phyloP scores from a whole-genome alignment of 257 asterid species.

The Fraxinus anomala region DNA sequence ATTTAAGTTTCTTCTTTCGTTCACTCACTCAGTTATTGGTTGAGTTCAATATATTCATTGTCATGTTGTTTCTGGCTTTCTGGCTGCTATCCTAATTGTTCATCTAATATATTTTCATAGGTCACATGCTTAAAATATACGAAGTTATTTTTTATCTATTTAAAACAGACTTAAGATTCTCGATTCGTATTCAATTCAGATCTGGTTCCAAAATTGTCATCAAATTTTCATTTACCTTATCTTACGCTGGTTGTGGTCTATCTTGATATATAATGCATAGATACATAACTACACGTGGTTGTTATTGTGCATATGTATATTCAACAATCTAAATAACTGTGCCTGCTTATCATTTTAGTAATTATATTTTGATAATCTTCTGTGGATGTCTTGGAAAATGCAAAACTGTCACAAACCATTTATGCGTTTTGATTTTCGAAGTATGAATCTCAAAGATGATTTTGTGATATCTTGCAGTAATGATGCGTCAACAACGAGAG shows the following conservation, averaged over 20 bases:
- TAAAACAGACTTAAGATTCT: conserved; percentile 7
- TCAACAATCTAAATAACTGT: background rate
- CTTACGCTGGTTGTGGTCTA: conserved; percentile 1
- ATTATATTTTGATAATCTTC: conserved; percentile 3
- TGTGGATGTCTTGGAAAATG: conserved; percentile 13
- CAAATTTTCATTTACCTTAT: conserved; percentile 10
- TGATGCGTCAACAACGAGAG: conserved; percentile 54
- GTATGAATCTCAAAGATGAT: conserved; percentile 26
- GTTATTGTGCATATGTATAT: background rate
- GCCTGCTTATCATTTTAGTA: conserved; percentile 17
- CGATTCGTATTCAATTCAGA: background rate
- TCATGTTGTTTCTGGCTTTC: conserved; percentile 5
- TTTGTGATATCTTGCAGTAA: conserved; percentile 48
- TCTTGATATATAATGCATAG: background rate
- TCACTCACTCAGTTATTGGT: background rate
- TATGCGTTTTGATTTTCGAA: conserved; percentile 17
- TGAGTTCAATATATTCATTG: background rate
- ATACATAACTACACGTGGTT: background rate
- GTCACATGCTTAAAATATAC: background rate
- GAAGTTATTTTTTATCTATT: background rate
- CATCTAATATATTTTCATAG: background rate
- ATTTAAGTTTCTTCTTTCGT: conserved; percentile 11
- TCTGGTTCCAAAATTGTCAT: background rate
- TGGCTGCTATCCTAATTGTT: background rate
- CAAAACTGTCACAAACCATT: conserved; percentile 12